Evolutionary conservation across 441 rosid genomes (phyloP).

Genomic region (Breynia disticha): DNA sequence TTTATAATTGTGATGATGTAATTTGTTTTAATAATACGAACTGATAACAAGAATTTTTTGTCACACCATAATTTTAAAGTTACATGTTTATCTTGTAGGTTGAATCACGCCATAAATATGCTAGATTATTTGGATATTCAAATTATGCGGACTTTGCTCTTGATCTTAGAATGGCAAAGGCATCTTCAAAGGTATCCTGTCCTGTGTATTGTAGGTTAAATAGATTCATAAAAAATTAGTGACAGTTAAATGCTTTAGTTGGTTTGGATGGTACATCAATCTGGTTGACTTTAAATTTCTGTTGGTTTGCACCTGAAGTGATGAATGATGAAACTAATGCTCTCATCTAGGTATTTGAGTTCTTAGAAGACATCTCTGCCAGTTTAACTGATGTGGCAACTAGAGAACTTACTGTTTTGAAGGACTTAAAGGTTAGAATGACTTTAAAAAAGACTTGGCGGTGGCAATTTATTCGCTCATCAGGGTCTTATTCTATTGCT

Average conservation of each 20-base stretch:
- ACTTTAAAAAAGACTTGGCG: neutral
- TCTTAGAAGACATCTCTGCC: conserved; percentile 82
- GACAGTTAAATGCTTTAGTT: neutral
- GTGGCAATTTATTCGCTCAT: conserved; percentile 10
- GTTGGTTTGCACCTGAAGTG: neutral
- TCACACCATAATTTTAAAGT: neutral
- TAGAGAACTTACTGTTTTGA: conserved; percentile 57
- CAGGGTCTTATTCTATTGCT: conserved; percentile 7
- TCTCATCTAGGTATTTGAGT: conserved; percentile 58
- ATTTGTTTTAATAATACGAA: neutral
- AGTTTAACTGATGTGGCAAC: conserved; percentile 62
- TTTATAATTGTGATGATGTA: neutral
- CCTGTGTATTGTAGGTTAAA: neutral
- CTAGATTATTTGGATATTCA: conserved; percentile 75
- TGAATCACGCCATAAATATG: conserved; percentile 73
- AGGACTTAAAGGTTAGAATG: conserved; percentile 68
- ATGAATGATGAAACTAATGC: neutral
- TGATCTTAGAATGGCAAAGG: conserved; percentile 75
- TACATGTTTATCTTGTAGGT: conserved; percentile 39
- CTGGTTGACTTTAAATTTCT: neutral
- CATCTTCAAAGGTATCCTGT: conserved; percentile 62
- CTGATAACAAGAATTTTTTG: neutral
- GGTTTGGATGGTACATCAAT: neutral
- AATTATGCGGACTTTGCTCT: conserved; percentile 81
- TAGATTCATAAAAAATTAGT: neutral